Evolutionary conservation across 495 filamentous ascomycete genomes (phyloP).

Genomic region (Hypoxylon lenormandii): DNA sequence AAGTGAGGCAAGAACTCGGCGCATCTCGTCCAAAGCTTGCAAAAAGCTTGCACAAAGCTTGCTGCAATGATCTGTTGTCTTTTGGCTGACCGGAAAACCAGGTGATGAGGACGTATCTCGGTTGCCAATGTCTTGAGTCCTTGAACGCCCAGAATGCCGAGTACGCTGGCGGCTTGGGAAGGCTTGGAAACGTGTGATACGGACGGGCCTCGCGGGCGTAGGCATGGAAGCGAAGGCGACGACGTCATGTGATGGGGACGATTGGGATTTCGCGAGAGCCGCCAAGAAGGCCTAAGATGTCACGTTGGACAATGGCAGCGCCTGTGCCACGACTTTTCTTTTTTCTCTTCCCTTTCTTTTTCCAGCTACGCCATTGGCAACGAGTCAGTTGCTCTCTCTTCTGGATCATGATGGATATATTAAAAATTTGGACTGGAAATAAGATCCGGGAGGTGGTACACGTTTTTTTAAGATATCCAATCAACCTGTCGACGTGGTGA

Average conservation of each 20-base stretch:
- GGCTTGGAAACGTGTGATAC: slow-evolving; percentile 23
- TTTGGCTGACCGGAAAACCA: background rate
- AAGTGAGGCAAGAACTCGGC: background rate
- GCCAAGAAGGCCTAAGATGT: slow-evolving; percentile 39
- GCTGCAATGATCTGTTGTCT: background rate
- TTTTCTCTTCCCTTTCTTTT: background rate
- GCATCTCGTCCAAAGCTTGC: slow-evolving; percentile 31
- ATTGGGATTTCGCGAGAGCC: slow-evolving; percentile 37
- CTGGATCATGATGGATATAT: slow-evolving; percentile 12
- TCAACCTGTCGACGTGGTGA: background rate
- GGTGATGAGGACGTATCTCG: slow-evolving; percentile 5
- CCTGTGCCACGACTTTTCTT: slow-evolving; percentile 26
- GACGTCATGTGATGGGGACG: slow-evolving; percentile 43
- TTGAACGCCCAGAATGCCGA: slow-evolving; percentile 44
- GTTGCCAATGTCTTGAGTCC: slow-evolving; percentile 41
- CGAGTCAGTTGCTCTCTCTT: slow-evolving; percentile 18
- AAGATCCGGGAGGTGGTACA: slow-evolving; percentile 16
- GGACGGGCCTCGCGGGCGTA: background rate
- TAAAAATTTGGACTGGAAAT: slow-evolving; percentile 39
- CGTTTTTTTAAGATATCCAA: slow-evolving; percentile 14
- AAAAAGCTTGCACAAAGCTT: slow-evolving; percentile 40
- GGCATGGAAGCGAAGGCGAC: slow-evolving; percentile 34
- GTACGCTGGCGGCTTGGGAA: slow-evolving; percentile 21
- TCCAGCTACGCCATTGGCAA: slow-evolving; percentile 28
- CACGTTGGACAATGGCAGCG: slow-evolving; percentile 32